Evolutionary conservation across 768 basidiomycete genomes (phyloP).

Genomic region (Hydnomerulius pinastri): DNA sequence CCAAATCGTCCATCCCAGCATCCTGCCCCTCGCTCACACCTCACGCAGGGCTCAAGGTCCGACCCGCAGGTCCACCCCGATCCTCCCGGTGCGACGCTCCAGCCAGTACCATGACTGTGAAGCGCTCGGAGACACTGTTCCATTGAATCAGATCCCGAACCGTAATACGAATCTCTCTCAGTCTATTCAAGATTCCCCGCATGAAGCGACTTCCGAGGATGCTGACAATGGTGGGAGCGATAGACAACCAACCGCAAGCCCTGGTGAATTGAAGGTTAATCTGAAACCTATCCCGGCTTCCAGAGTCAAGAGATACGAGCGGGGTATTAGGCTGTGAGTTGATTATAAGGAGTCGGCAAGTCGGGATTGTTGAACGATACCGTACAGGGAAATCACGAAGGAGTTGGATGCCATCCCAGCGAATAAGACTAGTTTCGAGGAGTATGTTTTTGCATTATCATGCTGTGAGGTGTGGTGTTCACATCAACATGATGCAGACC

Average conservation of each 20-base stretch:
- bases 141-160: too few relatives aligned
- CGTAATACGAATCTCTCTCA: too few relatives aligned
- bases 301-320: constrained; percentile 1
- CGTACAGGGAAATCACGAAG: neutral
- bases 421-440: neutral
- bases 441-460: neutral
- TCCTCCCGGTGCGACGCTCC: too few relatives aligned
- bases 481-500: neutral
- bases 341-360: neutral
- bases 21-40: neutral
- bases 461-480: neutral
- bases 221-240: neutral
- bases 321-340: neutral
- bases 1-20: neutral
- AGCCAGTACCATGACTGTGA: too few relatives aligned
- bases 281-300: neutral
- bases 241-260: neutral
- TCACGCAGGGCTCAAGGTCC: too few relatives aligned
- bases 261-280: neutral
- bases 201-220: too few relatives aligned
- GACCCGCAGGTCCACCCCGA: too few relatives aligned
- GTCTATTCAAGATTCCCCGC: too few relatives aligned
- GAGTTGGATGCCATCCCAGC: neutral
- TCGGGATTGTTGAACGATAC: neutral
- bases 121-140: too few relatives aligned